phyloP scores from a whole-genome alignment of 1,139 yeast species.

The Saccharomycopsis phalli region DNA sequence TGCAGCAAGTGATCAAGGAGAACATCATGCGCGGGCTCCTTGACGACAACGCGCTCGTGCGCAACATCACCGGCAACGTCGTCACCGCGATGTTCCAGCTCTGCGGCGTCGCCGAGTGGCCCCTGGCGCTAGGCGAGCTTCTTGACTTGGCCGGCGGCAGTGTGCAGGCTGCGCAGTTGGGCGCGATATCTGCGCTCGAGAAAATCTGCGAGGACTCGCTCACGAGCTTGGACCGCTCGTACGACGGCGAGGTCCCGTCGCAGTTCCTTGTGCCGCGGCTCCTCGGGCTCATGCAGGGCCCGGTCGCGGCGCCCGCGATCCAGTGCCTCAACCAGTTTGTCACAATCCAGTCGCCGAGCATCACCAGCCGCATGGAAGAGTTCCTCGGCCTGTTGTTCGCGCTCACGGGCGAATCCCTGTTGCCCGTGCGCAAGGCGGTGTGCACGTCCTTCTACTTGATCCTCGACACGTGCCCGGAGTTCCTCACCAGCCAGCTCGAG shows the following conservation, averaged over 20 bases:
- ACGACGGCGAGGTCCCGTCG: constrained; percentile 60
- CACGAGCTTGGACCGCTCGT: constrained; percentile 47
- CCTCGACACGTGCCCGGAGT: constrained; percentile 73
- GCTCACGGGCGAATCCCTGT: constrained; percentile 50
- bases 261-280: constrained; percentile 57
- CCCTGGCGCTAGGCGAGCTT: constrained; percentile 59
- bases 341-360: constrained; percentile 55
- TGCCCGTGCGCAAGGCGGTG: constrained; percentile 61
- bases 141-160: constrained; percentile 46
- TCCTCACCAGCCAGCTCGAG: constrained; percentile 65
- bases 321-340: constrained; percentile 74
- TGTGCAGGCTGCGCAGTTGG: constrained; percentile 43
- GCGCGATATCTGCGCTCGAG: constrained; percentile 73
- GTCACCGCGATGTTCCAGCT: constrained; percentile 71
- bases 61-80: constrained; percentile 87
- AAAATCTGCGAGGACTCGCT: constrained; percentile 86
- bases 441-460: constrained; percentile 72
- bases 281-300: constrained; percentile 31
- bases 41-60: constrained; percentile 50
- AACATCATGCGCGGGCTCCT: constrained; percentile 61
- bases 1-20: constrained; percentile 49
- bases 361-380: constrained; percentile 56
- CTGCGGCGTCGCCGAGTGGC: constrained; percentile 71
- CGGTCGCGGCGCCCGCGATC: constrained; percentile 55
- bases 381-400: constrained; percentile 56